These are phyloP conservation scores for Lyophyllum decastes DNA, from an alignment of 768 basidiomycete species.

Conservation along the genomic window DNA sequence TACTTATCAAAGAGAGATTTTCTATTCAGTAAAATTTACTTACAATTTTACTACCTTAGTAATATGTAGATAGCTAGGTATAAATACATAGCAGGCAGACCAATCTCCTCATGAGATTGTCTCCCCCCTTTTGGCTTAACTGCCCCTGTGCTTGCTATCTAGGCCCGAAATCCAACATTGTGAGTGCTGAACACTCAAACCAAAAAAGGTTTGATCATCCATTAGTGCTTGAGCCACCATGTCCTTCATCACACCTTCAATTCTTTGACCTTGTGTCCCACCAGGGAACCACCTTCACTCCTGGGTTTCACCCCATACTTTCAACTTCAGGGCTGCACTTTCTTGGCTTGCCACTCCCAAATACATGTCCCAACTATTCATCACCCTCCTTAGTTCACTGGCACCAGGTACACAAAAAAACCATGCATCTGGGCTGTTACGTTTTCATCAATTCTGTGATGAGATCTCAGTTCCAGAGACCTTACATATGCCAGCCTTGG, in stretches of 20 bases:
- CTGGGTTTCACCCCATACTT: background rate
- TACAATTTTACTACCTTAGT: too few species aligned
- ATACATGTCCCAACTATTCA: background rate
- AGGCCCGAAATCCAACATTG: too few species aligned
- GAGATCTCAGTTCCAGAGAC: background rate
- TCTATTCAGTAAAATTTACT: too few species aligned
- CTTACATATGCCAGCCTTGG: slow-evolving; percentile 27
- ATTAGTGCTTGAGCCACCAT: background rate
- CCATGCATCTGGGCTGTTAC: background rate
- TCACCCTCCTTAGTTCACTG: background rate
- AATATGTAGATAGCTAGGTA: too few species aligned
- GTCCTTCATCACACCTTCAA: background rate
- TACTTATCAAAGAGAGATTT: too few species aligned
- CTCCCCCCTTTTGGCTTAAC: too few species aligned
- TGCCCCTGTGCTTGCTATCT: too few species aligned
- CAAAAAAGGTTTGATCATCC: background rate
- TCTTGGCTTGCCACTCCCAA: background rate
- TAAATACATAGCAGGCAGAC: too few species aligned
- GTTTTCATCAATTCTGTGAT: background rate
- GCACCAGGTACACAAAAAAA: background rate
- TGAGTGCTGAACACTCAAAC: background rate
- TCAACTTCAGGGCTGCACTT: background rate
- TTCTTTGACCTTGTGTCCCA: background rate
- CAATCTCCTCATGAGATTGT: too few species aligned
- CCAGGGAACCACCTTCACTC: background rate